A percentile compares a stretch with the other conserved stretches of the same genome.
Conservation (phyloP, 2,329 filamentous ascomycete genomes). For the Cladosporium sp. region DNA sequence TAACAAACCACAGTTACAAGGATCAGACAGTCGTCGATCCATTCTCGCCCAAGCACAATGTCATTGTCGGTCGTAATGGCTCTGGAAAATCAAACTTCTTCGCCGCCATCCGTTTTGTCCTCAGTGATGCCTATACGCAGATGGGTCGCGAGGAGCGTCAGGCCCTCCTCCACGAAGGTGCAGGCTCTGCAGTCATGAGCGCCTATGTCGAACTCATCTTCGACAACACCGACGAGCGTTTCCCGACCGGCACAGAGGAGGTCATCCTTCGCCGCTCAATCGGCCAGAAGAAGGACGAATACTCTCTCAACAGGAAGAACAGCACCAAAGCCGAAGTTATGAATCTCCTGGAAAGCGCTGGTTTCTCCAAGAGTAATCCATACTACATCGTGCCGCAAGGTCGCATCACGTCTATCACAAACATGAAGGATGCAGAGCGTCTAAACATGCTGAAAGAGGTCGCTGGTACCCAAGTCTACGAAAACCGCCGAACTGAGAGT, state of each 20-base stretch:
- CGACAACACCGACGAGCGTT: slow-evolving; percentile 93
- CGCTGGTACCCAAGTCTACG: slow-evolving; percentile 96
- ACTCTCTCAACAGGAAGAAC: slow-evolving; percentile 94
- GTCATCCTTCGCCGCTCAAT: slow-evolving; percentile 89
- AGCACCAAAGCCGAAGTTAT: slow-evolving; percentile 91
- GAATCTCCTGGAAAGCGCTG: slow-evolving; percentile 90
- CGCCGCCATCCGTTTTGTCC: slow-evolving; percentile 94
- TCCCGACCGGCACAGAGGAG: slow-evolving; percentile 87
- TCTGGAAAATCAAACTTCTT: slow-evolving; percentile 99
- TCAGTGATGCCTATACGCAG: slow-evolving; percentile 88
- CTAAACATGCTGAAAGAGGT: slow-evolving; percentile 91
- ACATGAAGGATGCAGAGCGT: slow-evolving; percentile 95
- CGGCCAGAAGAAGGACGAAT: slow-evolving; percentile 96
- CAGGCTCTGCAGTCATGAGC: slow-evolving; percentile 95
- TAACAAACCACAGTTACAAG: slow-evolving; percentile 70
- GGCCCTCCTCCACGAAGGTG: slow-evolving; percentile 94
- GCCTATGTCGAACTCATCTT: slow-evolving; percentile 99
- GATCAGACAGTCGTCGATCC: slow-evolving; percentile 98
- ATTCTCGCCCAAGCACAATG: slow-evolving; percentile 95
- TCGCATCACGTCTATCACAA: slow-evolving; percentile 89
- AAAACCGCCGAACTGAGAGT: slow-evolving; percentile 83
- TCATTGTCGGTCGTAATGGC: slow-evolving; percentile 97
- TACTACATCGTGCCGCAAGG: slow-evolving; percentile 99
- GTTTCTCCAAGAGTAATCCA: slow-evolving; percentile 93
- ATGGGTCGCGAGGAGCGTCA: slow-evolving; percentile 95